phyloP scores from a whole-genome alignment of 257 asterid genomes.

The Paraleonurus japonicus region DNA sequence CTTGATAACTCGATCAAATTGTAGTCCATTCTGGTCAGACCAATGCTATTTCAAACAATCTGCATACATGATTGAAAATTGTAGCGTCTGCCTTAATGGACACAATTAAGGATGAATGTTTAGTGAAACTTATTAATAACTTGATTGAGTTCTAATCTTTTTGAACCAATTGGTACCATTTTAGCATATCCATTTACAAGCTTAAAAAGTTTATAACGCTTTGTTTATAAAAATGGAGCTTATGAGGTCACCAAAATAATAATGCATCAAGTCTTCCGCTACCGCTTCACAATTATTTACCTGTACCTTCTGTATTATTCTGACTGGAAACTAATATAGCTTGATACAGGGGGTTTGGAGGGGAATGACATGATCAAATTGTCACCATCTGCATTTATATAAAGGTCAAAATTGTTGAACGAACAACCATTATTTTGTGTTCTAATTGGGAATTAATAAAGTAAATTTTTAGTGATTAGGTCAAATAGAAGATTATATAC shows the following conservation, averaged over 20 bases:
- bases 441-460: neutral
- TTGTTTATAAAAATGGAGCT: constrained; percentile 2
- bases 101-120: neutral
- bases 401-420: constrained; percentile 1
- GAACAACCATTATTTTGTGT: neutral
- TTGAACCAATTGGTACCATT: neutral
- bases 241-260: constrained; percentile 14
- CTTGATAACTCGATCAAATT: constrained; percentile 14
- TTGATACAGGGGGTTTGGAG: neutral
- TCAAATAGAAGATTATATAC: neutral
- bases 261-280: neutral
- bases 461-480: constrained; percentile 1
- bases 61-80: constrained; percentile 9
- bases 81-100: neutral
- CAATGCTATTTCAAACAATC: neutral
- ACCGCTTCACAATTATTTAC: neutral
- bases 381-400: neutral
- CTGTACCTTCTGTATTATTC: neutral
- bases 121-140: constrained; percentile 13
- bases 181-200: constrained; percentile 4
- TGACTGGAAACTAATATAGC: constrained; percentile 5
- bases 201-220: constrained; percentile 1
- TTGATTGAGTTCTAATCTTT: neutral
- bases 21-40: constrained; percentile 1
- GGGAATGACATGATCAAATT: neutral